Evolutionary conservation across 495 filamentous ascomycete genomes (phyloP).

Genomic region (Aeminium ludgeri): DNA sequence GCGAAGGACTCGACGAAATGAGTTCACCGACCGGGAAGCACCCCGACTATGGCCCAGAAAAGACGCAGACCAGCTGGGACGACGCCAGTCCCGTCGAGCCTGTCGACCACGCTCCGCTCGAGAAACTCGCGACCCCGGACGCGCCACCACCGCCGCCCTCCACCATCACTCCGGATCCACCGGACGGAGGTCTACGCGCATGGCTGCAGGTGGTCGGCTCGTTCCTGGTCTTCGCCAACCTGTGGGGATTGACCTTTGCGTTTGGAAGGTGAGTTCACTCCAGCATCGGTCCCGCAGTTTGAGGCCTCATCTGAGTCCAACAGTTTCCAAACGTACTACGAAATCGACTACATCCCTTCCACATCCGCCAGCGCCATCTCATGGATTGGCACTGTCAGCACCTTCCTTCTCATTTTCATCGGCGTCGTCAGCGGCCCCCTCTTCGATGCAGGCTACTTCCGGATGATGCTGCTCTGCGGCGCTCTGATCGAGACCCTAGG

Average conservation of each 20-base stretch:
- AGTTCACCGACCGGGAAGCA: no score
- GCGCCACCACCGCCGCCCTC: background rate
- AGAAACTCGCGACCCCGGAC: background rate
- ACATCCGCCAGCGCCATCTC: slow-evolving; percentile 32
- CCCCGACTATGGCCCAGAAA: no score
- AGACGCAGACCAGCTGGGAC: no score
- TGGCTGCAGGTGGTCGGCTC: slow-evolving; percentile 17
- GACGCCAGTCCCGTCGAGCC: no score
- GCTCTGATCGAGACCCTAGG: slow-evolving; percentile 43
- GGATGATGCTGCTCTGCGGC: slow-evolving; percentile 36
- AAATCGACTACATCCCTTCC: slow-evolving; percentile 18
- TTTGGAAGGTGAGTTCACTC: slow-evolving; percentile 33
- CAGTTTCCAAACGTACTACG: slow-evolving; percentile 61
- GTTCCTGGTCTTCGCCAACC: slow-evolving; percentile 14
- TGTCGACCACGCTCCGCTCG: background rate
- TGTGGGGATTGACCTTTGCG: slow-evolving; percentile 58
- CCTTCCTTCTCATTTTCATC: slow-evolving; percentile 36
- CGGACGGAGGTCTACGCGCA: slow-evolving; percentile 12
- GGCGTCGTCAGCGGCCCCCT: slow-evolving; percentile 39
- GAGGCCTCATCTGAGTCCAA: background rate
- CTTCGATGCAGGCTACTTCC: slow-evolving; percentile 46
- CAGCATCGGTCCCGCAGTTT: slow-evolving; percentile 19
- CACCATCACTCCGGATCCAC: background rate
- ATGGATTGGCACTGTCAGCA: slow-evolving; percentile 44
- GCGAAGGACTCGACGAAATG: no score